A percentile compares a stretch with the other conserved stretches of the same genome.
Conservation (phyloP, 2,329 filamentous ascomycete species). For the Chaetomium sp. region DNA sequence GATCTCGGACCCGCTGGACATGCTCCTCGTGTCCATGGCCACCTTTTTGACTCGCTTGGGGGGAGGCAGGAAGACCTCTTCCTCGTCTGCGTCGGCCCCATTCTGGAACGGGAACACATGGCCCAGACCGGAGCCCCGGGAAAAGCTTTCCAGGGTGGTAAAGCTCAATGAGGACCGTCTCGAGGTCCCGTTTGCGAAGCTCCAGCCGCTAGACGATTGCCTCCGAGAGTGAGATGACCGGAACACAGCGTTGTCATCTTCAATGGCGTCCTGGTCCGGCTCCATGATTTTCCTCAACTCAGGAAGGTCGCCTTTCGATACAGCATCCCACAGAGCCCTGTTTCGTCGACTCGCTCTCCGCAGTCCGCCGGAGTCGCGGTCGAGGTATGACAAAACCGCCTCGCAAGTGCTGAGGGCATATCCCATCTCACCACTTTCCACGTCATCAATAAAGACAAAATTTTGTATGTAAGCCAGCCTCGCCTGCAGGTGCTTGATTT, state of each 20-base stretch:
- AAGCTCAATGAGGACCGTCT: slow-evolving; percentile 44
- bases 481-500: slow-evolving; percentile 84
- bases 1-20: slow-evolving; percentile 82
- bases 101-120: slow-evolving; percentile 93
- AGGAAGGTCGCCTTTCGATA: slow-evolving; percentile 72
- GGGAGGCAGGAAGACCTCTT: slow-evolving; percentile 39
- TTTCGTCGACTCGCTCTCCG: slow-evolving; percentile 85
- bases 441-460: slow-evolving; percentile 97
- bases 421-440: slow-evolving; percentile 93
- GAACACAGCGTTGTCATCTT: slow-evolving; percentile 49
- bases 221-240: slow-evolving; percentile 47
- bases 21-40: slow-evolving; percentile 84
- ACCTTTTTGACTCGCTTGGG: slow-evolving; percentile 72
- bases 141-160: slow-evolving; percentile 54
- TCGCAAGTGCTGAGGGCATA: slow-evolving; percentile 96
- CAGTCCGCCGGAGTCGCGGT: slow-evolving; percentile 77
- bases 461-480: slow-evolving; percentile 92
- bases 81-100: slow-evolving; percentile 46
- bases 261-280: slow-evolving; percentile 57
- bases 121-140: slow-evolving; percentile 62
- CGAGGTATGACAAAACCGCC: slow-evolving; percentile 86
- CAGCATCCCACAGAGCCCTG: slow-evolving; percentile 83
- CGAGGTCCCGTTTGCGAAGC: slow-evolving; percentile 48
- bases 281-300: slow-evolving; percentile 80
- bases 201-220: slow-evolving; percentile 51